A percentile compares a stretch with the other conserved stretches of the same genome.
phyloP scores from a whole-genome alignment of 805 yeast genomes.

The Wickerhamiella spandovensis region DNA sequence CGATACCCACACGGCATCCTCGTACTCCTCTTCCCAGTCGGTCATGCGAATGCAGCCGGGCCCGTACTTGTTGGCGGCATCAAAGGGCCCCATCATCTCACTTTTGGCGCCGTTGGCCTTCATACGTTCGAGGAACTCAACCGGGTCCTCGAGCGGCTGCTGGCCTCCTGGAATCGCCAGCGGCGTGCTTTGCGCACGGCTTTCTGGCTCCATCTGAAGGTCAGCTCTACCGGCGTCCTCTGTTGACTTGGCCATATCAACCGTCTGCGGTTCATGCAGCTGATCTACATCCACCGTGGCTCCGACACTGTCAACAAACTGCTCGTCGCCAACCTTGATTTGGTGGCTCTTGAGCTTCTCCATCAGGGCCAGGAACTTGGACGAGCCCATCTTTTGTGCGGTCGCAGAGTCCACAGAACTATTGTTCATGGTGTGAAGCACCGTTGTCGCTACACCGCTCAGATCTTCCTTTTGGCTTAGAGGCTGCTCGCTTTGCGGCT shows the following conservation, averaged over 20 bases:
- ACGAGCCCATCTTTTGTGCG: slow-evolving; percentile 11
- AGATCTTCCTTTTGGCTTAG: slow-evolving; percentile 6
- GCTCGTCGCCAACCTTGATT: slow-evolving; percentile 4
- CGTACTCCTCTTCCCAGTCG: slow-evolving; percentile 19
- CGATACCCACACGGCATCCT: slow-evolving; percentile 4
- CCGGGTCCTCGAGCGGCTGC: slow-evolving; percentile 15
- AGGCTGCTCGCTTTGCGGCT: background rate
- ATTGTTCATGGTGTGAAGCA: slow-evolving; percentile 9
- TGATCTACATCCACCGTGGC: background rate
- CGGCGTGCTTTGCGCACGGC: background rate
- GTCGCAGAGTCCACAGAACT: slow-evolving; percentile 8
- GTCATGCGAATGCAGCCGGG: slow-evolving; percentile 5
- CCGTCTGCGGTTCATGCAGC: slow-evolving; percentile 1
- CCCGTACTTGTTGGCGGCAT: slow-evolving; percentile 10
- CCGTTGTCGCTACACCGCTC: slow-evolving; percentile 11
- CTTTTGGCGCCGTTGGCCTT: background rate
- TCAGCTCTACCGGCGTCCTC: background rate
- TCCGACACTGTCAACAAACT: slow-evolving; percentile 6
- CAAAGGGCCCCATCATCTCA: slow-evolving; percentile 7
- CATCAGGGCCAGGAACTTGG: slow-evolving; percentile 16
- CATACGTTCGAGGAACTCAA: slow-evolving; percentile 12
- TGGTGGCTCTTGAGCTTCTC: slow-evolving; percentile 9
- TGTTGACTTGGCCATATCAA: background rate
- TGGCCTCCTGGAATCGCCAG: slow-evolving; percentile 2
- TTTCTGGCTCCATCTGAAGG: background rate